These are phyloP conservation scores for Jamesozyma piceae DNA, from an alignment of 805 yeast species.

Conservation along the genomic window DNA sequence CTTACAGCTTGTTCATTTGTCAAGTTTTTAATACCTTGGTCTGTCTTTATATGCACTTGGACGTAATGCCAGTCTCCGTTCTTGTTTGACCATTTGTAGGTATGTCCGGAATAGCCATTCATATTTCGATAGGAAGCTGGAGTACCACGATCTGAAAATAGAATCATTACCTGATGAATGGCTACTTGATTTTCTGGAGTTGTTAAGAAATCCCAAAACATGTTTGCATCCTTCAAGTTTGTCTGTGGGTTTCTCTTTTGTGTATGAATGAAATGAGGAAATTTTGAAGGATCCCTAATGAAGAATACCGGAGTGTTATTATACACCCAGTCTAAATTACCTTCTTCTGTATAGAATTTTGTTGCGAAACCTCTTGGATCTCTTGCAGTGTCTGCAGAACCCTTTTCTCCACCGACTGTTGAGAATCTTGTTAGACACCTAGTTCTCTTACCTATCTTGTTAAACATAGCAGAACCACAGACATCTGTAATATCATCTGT, in stretches of 20 bases:
- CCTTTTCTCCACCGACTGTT: constrained; percentile 63
- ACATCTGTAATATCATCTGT: constrained; percentile 76
- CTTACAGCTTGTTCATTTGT: constrained; percentile 59
- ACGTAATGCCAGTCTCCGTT: constrained; percentile 48
- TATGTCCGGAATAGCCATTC: constrained; percentile 62
- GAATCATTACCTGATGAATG: constrained; percentile 54
- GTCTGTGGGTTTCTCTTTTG: constrained; percentile 64
- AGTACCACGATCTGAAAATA: constrained; percentile 60
- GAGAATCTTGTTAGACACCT: constrained; percentile 62
- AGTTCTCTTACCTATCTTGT: constrained; percentile 71
- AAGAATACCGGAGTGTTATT: constrained; percentile 65
- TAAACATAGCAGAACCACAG: constrained; percentile 60
- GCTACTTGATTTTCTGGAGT: constrained; percentile 56
- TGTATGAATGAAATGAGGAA: constrained; percentile 58
- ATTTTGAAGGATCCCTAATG: constrained; percentile 54
- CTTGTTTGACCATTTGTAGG: constrained; percentile 50
- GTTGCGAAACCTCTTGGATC: constrained; percentile 65
- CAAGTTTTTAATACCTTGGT: constrained; percentile 45
- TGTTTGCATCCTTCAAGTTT: constrained; percentile 67
- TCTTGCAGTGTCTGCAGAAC: constrained; percentile 56
- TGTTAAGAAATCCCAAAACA: constrained; percentile 79
- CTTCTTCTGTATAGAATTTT: constrained; percentile 59
- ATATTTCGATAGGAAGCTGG: constrained; percentile 46
- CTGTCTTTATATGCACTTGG: constrained; percentile 46
- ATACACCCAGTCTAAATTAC: constrained; percentile 63